These are phyloP conservation scores for Zygoascus meyerae DNA, from an alignment of 1,139 yeast species.

Conservation along the genomic window DNA sequence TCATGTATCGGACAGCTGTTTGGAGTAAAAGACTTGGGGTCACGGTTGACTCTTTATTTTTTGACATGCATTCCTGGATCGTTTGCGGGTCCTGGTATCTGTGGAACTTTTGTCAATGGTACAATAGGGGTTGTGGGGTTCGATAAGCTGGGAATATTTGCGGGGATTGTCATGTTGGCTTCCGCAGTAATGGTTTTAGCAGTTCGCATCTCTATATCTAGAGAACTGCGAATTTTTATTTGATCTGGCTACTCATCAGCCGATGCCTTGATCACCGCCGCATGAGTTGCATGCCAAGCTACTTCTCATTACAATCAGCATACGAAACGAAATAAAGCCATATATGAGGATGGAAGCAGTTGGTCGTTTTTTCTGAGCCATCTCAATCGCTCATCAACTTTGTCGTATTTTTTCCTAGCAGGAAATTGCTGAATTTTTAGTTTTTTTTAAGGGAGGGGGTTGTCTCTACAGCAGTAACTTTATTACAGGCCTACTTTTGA, in stretches of 20 bases:
- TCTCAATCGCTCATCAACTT: too few relatives aligned
- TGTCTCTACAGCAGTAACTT: too few relatives aligned
- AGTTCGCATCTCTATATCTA: slow-evolving; percentile 20
- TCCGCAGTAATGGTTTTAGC: slow-evolving; percentile 16
- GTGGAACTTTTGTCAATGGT: slow-evolving; percentile 38
- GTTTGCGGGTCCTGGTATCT: slow-evolving; percentile 44
- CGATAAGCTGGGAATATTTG: slow-evolving; percentile 19
- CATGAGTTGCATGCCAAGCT: too few relatives aligned
- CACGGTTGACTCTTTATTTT: slow-evolving; percentile 54
- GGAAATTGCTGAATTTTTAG: too few relatives aligned
- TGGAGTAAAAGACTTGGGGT: slow-evolving; percentile 38
- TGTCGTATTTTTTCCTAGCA: too few relatives aligned
- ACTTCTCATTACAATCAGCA: too few relatives aligned
- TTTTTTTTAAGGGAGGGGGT: too few relatives aligned
- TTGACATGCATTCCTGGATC: slow-evolving; percentile 47
- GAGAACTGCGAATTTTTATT: slow-evolving; percentile 23
- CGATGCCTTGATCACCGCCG: too few relatives aligned
- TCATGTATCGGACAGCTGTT: slow-evolving; percentile 42
- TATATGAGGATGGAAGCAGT: too few relatives aligned
- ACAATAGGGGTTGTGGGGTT: slow-evolving; percentile 19
- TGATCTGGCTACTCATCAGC: slow-evolving; percentile 11
- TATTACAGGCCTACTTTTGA: too few relatives aligned
- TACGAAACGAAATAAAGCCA: too few relatives aligned
- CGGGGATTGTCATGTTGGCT: slow-evolving; percentile 22
- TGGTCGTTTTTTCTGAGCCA: too few relatives aligned